A percentile compares a stretch with the other conserved stretches of the same genome.
Conservation (phyloP, 495 filamentous ascomycete genomes). For the Penicillium desertorum region DNA sequence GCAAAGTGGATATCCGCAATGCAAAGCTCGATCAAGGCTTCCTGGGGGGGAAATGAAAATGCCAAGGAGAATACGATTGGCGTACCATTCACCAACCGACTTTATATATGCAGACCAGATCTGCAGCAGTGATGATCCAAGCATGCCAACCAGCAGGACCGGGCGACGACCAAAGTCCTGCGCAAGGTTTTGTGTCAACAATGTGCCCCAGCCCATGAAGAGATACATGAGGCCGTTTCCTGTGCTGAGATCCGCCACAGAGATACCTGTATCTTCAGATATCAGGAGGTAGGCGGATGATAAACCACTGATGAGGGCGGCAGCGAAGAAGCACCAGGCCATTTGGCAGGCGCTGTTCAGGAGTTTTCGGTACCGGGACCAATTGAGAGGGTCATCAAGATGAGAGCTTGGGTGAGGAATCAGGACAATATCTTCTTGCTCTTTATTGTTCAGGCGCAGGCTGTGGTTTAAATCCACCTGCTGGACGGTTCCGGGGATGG, state of each 20-base stretch:
- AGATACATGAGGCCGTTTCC: constrained; percentile 38
- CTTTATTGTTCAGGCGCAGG: constrained; percentile 27
- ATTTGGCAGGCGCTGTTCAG: not conserved
- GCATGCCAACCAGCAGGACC: constrained; percentile 29
- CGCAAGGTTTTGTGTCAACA: constrained; percentile 37
- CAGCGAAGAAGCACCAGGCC: constrained; percentile 1
- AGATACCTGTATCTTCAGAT: constrained; percentile 33
- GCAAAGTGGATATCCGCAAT: constrained; percentile 54
- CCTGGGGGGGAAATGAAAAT: constrained; percentile 53
- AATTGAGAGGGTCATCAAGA: constrained; percentile 52
- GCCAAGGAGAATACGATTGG: constrained; percentile 51
- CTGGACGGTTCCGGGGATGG: constrained; percentile 40
- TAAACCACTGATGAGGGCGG: constrained; percentile 2
- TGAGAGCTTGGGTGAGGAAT: constrained; percentile 45
- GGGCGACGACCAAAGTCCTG: constrained; percentile 35
- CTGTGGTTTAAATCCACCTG: constrained; percentile 37
- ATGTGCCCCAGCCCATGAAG: constrained; percentile 37
- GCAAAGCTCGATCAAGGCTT: constrained; percentile 49
- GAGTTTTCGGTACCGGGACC: constrained; percentile 42
- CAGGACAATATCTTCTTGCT: constrained; percentile 41
- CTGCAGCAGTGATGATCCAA: constrained; percentile 33
- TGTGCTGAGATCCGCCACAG: constrained; percentile 25
- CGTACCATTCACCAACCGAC: constrained; percentile 49
- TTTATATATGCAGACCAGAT: constrained; percentile 49
- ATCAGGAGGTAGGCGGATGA: constrained; percentile 3